Conservation (phyloP, 2,329 filamentous ascomycete species). For the Rutstroemia sp. region DNA sequence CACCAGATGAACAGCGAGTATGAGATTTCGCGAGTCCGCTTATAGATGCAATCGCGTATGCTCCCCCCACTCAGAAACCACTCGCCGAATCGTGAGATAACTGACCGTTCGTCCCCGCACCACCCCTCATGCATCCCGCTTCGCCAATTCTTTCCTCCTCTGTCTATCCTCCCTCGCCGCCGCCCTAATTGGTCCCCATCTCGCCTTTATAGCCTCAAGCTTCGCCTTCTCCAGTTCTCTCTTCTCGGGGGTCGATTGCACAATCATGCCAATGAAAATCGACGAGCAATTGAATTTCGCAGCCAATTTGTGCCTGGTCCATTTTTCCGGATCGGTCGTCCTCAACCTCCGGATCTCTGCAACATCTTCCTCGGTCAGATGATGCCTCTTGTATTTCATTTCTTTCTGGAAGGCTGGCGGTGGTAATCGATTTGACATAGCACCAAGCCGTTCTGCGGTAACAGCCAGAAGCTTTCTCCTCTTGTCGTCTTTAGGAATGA, state of each 20-base stretch:
- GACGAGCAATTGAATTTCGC: conserved; percentile 47
- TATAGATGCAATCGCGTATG: no score
- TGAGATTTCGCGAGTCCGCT: no score
- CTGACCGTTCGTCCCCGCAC: not conserved
- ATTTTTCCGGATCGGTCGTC: conserved; percentile 43
- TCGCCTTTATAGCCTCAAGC: conserved; percentile 41
- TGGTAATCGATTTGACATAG: conserved; percentile 17
- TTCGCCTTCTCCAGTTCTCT: conserved; percentile 37
- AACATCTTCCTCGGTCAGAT: conserved; percentile 48
- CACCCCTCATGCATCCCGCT: conserved; percentile 20
- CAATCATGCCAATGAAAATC: conserved; percentile 52
- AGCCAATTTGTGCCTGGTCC: conserved; percentile 48
- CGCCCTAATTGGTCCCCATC: conserved; percentile 50
- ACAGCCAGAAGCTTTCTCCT: conserved; percentile 23
- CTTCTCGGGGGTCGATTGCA: conserved; percentile 40
- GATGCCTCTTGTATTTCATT: conserved; percentile 31
- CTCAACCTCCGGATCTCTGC: conserved; percentile 52
- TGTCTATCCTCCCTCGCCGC: conserved; percentile 48
- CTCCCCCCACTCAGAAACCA: no score
- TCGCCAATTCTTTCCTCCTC: conserved; percentile 37
- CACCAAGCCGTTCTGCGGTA: conserved; percentile 16
- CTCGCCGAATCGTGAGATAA: no score
- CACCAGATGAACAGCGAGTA: no score
- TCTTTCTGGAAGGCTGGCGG: conserved; percentile 19
- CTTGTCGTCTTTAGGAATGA: conserved; percentile 45